A percentile compares a stretch with the other conserved stretches of the same genome.
phyloP scores from a whole-genome alignment of 2,329 filamentous ascomycete genomes.

The Diaporthe vexans region DNA sequence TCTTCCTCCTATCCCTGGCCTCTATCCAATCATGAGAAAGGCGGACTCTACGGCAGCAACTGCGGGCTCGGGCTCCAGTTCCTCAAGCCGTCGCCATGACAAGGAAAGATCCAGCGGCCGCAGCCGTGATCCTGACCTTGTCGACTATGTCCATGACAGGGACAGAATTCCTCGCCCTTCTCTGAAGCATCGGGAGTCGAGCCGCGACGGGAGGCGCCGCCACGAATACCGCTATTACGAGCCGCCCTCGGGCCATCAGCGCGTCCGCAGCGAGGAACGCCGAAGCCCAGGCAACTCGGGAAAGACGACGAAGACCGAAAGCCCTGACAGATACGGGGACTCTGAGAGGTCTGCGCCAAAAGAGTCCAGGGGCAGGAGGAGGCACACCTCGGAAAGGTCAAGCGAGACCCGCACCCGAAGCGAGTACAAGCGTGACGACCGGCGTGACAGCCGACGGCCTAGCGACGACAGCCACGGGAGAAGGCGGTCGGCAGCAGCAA shows the following conservation, averaged over 20 bases:
- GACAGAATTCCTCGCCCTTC: constrained; percentile 24
- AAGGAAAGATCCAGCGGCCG: constrained; percentile 25
- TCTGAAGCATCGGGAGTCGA: constrained; percentile 35
- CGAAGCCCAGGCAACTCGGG: constrained; percentile 4
- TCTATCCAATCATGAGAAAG: constrained; percentile 22
- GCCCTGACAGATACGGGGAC: constrained; percentile 1
- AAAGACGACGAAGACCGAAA: background rate
- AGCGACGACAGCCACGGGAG: constrained; percentile 3
- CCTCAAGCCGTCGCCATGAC: constrained; percentile 28
- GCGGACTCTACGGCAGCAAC: constrained; percentile 19
- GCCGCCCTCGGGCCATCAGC: constrained; percentile 5
- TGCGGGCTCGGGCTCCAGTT: constrained; percentile 28
- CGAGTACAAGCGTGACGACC: constrained; percentile 13
- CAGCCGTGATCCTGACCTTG: constrained; percentile 23
- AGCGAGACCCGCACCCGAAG: constrained; percentile 24
- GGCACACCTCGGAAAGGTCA: constrained; percentile 11
- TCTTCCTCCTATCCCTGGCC: constrained; percentile 26
- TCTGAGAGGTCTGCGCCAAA: background rate
- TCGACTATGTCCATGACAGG: constrained; percentile 25
- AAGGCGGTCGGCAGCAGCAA: constrained; percentile 9
- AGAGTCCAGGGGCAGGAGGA: constrained; percentile 27
- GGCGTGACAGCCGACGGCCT: constrained; percentile 8
- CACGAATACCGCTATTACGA: constrained; percentile 36
- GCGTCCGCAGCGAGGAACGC: constrained; percentile 22
- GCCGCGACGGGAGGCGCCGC: constrained; percentile 33